phyloP scores from a whole-genome alignment of 768 basidiomycete genomes.

The Agaricus sinodeliciosus region DNA sequence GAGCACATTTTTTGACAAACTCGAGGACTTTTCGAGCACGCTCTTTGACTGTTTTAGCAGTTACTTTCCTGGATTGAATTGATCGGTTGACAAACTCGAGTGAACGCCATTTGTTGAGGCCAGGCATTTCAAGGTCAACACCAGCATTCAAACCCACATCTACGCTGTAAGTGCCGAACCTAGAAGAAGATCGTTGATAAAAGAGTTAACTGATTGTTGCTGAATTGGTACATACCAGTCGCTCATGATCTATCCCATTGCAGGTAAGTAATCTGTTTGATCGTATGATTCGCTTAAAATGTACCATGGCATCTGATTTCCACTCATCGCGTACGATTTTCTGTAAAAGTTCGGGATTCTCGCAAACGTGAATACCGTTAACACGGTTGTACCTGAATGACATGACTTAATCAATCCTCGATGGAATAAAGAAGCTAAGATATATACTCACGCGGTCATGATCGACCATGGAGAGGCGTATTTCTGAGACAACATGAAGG shows the following conservation, averaged over 20 bases:
- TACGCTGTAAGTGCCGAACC: constrained; percentile 69
- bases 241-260: constrained; percentile 57
- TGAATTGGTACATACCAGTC: constrained; percentile 52
- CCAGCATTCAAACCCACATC: constrained; percentile 67
- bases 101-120: constrained; percentile 67
- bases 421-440: background rate
- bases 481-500: constrained; percentile 70
- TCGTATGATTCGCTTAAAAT: constrained; percentile 5
- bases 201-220: background rate
- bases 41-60: constrained; percentile 54
- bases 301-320: constrained; percentile 58
- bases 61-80: constrained; percentile 57
- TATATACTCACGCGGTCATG: constrained; percentile 57
- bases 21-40: constrained; percentile 63
- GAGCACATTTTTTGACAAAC: constrained; percentile 63
- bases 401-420: background rate
- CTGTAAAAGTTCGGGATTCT: constrained; percentile 52
- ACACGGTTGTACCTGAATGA: constrained; percentile 59
- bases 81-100: constrained; percentile 61
- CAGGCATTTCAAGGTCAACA: constrained; percentile 77
- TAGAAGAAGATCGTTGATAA: background rate
- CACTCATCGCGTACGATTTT: constrained; percentile 65
- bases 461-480: constrained; percentile 58
- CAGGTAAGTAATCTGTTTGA: background rate
- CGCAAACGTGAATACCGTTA: constrained; percentile 68